Conservation (phyloP, 192 early-diverging fungal genomes). For the Backusella liffmaniae region DNA sequence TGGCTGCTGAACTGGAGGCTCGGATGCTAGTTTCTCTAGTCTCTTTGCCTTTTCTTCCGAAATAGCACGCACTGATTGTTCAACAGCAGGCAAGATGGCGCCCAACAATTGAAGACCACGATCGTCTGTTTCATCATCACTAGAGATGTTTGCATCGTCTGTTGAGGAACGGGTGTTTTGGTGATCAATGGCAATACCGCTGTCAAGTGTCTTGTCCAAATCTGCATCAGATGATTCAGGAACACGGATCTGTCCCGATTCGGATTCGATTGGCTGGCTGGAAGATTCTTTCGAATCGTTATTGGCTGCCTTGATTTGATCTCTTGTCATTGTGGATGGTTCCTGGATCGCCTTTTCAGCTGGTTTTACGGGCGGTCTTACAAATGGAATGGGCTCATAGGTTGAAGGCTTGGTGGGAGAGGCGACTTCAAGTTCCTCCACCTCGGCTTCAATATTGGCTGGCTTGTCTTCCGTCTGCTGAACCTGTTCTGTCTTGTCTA, state of each 20-base stretch:
- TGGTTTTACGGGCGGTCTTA: neutral
- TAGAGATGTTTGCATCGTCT: neutral
- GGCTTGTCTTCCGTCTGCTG: neutral
- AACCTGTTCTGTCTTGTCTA: neutral
- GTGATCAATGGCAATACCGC: neutral
- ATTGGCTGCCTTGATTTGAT: neutral
- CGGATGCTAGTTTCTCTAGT: neutral
- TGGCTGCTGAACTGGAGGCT: neutral
- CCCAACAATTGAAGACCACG: neutral
- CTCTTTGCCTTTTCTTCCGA: neutral
- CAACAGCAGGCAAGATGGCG: constrained; percentile 8
- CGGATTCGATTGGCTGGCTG: neutral
- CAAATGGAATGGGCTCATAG: constrained; percentile 14
- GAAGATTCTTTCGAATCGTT: neutral
- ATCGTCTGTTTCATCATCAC: neutral
- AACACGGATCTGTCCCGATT: neutral
- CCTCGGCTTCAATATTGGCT: neutral
- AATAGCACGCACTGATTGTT: neutral
- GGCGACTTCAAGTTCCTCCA: constrained; percentile 7
- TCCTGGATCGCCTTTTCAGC: neutral
- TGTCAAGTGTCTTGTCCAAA: neutral
- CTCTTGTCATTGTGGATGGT: neutral
- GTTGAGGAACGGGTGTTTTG: neutral
- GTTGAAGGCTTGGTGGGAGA: neutral
- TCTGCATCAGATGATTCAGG: neutral